Conservation (phyloP, 495 filamentous ascomycete species). For the Pyronema omphalodes region DNA sequence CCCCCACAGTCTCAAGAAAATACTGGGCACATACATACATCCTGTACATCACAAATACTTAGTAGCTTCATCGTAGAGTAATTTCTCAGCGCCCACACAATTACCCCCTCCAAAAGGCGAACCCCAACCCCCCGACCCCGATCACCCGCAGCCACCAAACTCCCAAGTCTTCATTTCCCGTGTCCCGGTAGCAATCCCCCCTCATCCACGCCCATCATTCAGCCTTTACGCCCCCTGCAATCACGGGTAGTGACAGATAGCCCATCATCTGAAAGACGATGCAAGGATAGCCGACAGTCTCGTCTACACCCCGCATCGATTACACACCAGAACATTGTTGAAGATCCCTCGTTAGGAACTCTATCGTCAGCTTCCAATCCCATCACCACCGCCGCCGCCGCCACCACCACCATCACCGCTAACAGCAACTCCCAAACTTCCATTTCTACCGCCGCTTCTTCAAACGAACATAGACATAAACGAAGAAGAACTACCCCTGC, state of each 20-base stretch:
- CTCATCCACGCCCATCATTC: neutral
- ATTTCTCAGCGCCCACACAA: too few relatives aligned
- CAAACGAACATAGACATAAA: conserved; percentile 1
- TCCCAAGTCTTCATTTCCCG: too few relatives aligned
- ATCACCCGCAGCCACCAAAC: too few relatives aligned
- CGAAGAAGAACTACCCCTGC: conserved; percentile 6
- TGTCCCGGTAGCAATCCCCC: too few relatives aligned
- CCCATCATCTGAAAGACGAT: neutral
- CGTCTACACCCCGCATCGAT: neutral
- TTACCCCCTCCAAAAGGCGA: too few relatives aligned
- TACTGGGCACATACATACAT: too few relatives aligned
- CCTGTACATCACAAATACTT: too few relatives aligned
- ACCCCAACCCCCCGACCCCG: too few relatives aligned
- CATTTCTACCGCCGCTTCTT: neutral
- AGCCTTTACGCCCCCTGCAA: conserved; percentile 2
- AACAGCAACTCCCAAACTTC: too few relatives aligned
- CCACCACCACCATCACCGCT: neutral
- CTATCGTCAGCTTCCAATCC: neutral
- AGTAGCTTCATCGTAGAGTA: too few relatives aligned
- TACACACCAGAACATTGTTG: neutral
- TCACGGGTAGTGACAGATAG: neutral
- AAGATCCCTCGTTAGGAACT: neutral
- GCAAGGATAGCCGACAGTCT: neutral
- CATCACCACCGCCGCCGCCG: neutral
- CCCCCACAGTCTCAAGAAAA: too few relatives aligned